These are phyloP conservation scores for Truncatella angustata DNA, from an alignment of 2,329 filamentous ascomycete species.

Conservation along the genomic window DNA sequence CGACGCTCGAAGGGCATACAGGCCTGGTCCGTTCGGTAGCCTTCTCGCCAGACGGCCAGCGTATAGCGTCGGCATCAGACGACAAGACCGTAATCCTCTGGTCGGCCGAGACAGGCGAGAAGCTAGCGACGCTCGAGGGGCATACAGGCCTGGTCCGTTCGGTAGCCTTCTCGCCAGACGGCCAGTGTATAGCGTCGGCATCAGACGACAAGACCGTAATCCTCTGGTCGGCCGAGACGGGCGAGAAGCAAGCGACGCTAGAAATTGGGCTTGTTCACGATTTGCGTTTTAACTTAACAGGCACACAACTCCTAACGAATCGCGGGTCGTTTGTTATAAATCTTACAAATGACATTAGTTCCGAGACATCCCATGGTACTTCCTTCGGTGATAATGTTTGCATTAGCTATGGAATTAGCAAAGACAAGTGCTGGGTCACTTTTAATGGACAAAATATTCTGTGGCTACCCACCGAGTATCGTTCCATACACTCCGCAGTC, in stretches of 20 bases:
- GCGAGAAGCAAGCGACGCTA: constrained; percentile 13
- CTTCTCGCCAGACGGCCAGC: constrained; percentile 14
- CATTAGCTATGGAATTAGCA: not conserved
- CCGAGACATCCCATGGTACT: no score
- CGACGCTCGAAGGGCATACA: constrained; percentile 13
- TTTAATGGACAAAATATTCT: not conserved
- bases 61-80: constrained; percentile 9
- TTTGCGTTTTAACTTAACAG: constrained; percentile 15
- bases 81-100: constrained; percentile 16
- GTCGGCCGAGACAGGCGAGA: constrained; percentile 4
- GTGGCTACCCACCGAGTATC: not conserved
- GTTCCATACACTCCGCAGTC: not conserved
- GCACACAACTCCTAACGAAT: constrained; percentile 10
- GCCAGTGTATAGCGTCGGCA: no score
- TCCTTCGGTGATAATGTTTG: not conserved
- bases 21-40: not conserved
- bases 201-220: no score
- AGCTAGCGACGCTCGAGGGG: constrained; percentile 16
- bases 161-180: constrained; percentile 17
- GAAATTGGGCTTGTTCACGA: constrained; percentile 10
- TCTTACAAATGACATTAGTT: no score
- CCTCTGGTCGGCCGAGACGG: constrained; percentile 15
- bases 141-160: constrained; percentile 8
- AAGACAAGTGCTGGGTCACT: not conserved
- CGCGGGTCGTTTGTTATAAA: constrained; percentile 10